Evolutionary conservation across 1,284 basidiomycete genomes (phyloP), one percentile per base, ranked within the genome.

Genomic region (Nidula niveotomentosa): DNA sequence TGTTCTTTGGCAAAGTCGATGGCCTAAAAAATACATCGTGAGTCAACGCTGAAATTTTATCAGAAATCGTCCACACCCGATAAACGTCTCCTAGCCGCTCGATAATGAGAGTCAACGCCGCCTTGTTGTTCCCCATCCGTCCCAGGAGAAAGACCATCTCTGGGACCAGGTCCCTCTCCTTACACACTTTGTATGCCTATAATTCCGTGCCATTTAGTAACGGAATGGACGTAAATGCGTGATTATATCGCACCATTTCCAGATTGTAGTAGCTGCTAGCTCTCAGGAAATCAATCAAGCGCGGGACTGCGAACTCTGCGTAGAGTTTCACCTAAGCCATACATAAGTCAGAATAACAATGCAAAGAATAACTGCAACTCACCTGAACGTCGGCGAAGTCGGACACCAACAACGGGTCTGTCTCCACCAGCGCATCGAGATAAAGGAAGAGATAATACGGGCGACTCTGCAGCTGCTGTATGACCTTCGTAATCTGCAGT

Each of bases 1-100:
- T 98, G 96, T 69, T 98, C 96, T 66, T 96, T 96, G 0, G 96
- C 96, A 67, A 99, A 99, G 57, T 98, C 96, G 63, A 99, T 98
- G 0, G 96, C 96, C 91, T 94, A 44, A 30, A 44, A 10, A 41
- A 12, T 8, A 30, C 1, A 48, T 33, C 33, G 48, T 34, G 12
- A 48, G 34, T 8, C 17, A 41, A 46, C n/a, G 12, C 17, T 51
- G 23, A 23, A 15, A 36, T 2, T 10, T 4, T 12, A 44, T 18
- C 18, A 46, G 37, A 2, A 41, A 35, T 18, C 17, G 34, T 6
- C 71, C 83, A 56, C 65, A 90, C 92, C 53, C 93, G 78, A 60
- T 94, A 83, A 1, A 99, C 97, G 67, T 99, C 96, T 0, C 91
- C 94, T 2, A 99, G 78, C 10, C 95, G 83, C 68, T 98, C 95